Percentiles rank a stretch among this genome's conserved stretches.
Conservation (phyloP, 441 rosid species). For the Populus hybrid region DNA sequence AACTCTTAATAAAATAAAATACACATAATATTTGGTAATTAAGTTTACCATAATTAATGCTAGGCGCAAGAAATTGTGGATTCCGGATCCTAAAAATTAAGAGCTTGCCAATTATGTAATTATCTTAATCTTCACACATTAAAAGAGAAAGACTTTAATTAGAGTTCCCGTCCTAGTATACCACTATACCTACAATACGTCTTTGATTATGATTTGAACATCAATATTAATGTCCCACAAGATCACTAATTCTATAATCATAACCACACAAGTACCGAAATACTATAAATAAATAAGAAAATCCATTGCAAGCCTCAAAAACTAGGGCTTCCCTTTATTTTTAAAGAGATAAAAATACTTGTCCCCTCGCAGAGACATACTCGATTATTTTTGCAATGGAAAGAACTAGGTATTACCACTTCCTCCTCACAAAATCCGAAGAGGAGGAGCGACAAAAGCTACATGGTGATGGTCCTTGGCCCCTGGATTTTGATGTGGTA, state of each 20-base stretch:
- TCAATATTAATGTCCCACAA: background rate
- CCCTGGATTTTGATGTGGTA: background rate
- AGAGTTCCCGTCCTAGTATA: background rate
- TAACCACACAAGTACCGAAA: background rate
- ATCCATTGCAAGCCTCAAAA: background rate
- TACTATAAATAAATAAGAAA: background rate
- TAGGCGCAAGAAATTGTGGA: no score
- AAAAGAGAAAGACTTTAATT: background rate
- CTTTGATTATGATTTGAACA: background rate
- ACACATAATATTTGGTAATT: no score
- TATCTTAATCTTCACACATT: background rate
- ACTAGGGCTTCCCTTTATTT: background rate
- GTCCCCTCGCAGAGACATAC: background rate
- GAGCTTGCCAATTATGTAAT: background rate
- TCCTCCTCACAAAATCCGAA: background rate
- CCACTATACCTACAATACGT: background rate
- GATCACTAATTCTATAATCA: background rate
- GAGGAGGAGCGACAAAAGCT: background rate
- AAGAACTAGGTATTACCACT: background rate
- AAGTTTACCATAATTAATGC: no score
- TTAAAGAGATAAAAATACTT: background rate
- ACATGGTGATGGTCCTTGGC: background rate
- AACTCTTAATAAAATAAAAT: no score
- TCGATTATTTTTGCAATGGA: background rate
- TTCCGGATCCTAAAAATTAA: background rate